These are phyloP conservation scores for Cytidiella melzeri DNA, from an alignment of 768 basidiomycete species.

Conservation along the genomic window DNA sequence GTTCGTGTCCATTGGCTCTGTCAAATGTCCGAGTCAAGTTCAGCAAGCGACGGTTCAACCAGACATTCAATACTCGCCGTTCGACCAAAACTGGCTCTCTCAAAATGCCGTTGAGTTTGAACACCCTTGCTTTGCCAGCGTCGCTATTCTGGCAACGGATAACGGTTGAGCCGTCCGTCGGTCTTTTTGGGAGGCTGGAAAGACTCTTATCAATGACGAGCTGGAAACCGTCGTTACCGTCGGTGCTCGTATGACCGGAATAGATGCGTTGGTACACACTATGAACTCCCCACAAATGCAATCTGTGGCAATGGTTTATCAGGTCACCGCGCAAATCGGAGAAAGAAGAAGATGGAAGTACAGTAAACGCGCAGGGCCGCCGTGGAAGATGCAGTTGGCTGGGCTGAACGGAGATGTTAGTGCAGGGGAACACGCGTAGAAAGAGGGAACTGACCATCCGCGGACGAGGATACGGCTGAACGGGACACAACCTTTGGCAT, in stretches of 20 bases:
- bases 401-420: constrained; percentile 40
- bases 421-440: constrained; percentile 6
- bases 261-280: constrained; percentile 37
- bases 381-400: constrained; percentile 72
- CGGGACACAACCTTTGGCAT: constrained; percentile 95
- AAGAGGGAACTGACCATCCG: constrained; percentile 50
- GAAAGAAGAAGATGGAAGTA: constrained; percentile 33
- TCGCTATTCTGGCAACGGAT: constrained; percentile 67
- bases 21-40: constrained; percentile 6
- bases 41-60: constrained; percentile 19
- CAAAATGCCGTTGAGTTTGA: constrained; percentile 78
- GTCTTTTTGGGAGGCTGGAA: constrained; percentile 59
- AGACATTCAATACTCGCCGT: constrained; percentile 45
- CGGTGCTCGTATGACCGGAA: constrained; percentile 4
- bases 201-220: constrained; percentile 79
- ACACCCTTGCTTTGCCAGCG: constrained; percentile 55
- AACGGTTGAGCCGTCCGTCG: constrained; percentile 76
- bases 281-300: constrained; percentile 88
- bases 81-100: constrained; percentile 71
- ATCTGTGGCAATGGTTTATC: constrained; percentile 37
- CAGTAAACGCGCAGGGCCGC: constrained; percentile 79
- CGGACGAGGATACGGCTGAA: constrained; percentile 83
- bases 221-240: constrained; percentile 29
- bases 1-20: constrained; percentile 66
- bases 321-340: constrained; percentile 6